phyloP scores from a whole-genome alignment of 139 green algal species.

The Limnomonas spitsbergensis region DNA sequence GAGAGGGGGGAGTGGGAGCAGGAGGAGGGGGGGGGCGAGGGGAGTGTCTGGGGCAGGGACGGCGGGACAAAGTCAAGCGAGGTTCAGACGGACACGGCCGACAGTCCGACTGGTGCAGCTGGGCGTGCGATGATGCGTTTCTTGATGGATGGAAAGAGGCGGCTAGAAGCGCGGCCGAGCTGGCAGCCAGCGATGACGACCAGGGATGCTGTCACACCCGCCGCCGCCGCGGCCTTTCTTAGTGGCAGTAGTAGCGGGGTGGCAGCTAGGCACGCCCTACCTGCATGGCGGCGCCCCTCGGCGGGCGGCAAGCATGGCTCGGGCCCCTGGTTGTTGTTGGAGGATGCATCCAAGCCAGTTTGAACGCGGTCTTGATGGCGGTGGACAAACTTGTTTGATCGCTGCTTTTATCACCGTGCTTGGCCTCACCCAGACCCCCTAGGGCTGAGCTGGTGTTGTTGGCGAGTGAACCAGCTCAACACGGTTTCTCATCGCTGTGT shows the following conservation, averaged over 20 bases:
- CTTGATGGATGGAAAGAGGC: background rate
- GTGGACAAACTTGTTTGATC: too few species aligned
- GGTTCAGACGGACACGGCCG: background rate
- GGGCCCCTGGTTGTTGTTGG: background rate
- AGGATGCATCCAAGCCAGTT: too few species aligned
- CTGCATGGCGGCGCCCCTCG: background rate
- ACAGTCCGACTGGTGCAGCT: background rate
- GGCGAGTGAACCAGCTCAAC: too few species aligned
- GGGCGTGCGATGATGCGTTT: background rate
- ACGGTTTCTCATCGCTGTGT: too few species aligned
- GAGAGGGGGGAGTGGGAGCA: too few species aligned
- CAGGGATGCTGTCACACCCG: too few species aligned
- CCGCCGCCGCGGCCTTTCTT: background rate
- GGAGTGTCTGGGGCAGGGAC: too few species aligned
- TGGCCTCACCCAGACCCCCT: too few species aligned
- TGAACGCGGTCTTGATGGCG: too few species aligned
- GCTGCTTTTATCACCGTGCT: too few species aligned
- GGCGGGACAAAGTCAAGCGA: background rate
- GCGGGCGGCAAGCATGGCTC: background rate
- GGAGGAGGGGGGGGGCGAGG: background rate
- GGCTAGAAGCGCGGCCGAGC: background rate
- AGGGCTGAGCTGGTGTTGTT: too few species aligned
- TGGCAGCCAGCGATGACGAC: background rate
- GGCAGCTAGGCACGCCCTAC: background rate
- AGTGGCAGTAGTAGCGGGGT: background rate